Evolutionary conservation across 352 stramenopile genomes (phyloP), one percentile per base, ranked within the genome.

Genomic region (Phytopythium litorale): DNA sequence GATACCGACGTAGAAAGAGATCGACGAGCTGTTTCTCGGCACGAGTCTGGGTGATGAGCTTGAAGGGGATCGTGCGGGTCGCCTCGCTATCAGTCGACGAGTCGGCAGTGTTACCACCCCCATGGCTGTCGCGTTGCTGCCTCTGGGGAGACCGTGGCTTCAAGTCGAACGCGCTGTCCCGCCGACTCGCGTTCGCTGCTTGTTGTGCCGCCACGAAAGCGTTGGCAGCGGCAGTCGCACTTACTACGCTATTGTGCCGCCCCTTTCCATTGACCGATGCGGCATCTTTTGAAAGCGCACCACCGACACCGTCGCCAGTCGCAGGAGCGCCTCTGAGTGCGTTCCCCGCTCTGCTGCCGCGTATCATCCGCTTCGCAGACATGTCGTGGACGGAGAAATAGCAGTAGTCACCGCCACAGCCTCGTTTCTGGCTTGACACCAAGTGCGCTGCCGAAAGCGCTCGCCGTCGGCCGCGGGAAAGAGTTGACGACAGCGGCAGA

Each of bases 21-120:
- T 92, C 79, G 0, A 92, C 86, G 45, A 92, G 78, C 49, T 88
- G 73, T 51, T 91, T 92, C 56, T 94, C 86, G 0, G 80, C 84
- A 8, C 86, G 72, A 30, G 84, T 91, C 58, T 92, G 86, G 1
- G 84, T 82, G 12, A 94, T 84, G 21, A 88, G 60, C 60, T 94
- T 93, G 71, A 93, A 94, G 19, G 83, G 84, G 32, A 94, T 92
- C 3, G 65, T 76, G 50, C 82, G 70, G 40, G 32, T 62, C 40
- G 33, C 61, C 58, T 8, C 73, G 59, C 19, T 50, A n/a, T 45
- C 43, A 32, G 72, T 63, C 3, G 64, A 30, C 28, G 56, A 23
- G 9, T 57, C 32, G 7, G 16, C 8, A 25, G 16, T 19, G 38
- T 1, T 37, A 19, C 63, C 35, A 62, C 54, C 18, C 45, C 64